Evolutionary conservation across 345 rosid species (phyloP).

Genomic region (Pistacia atlantica): DNA sequence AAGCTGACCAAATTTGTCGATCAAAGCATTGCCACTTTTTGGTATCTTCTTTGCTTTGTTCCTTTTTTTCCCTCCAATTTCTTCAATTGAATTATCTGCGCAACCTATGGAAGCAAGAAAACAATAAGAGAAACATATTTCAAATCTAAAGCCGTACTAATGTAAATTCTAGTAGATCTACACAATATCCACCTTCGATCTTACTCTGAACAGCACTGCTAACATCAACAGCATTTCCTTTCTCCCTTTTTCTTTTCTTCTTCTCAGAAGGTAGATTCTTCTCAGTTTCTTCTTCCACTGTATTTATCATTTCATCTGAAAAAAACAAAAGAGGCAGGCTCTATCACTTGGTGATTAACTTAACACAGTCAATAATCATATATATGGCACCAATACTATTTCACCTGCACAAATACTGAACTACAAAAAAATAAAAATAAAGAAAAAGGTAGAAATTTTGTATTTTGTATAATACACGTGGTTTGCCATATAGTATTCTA

Average conservation of each 20-base stretch:
- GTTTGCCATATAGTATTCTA: no score
- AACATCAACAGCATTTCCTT: constrained; percentile 9
- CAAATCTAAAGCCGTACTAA: background rate
- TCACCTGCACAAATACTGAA: background rate
- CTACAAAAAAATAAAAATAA: background rate
- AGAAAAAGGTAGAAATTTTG: no score
- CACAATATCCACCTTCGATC: constrained; percentile 17
- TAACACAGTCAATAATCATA: background rate
- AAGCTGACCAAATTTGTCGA: constrained; percentile 14
- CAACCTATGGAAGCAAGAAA: constrained; percentile 14
- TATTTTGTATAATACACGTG: no score
- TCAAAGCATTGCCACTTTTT: constrained; percentile 12
- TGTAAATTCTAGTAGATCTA: background rate
- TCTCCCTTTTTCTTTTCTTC: constrained; percentile 32
- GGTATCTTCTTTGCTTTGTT: constrained; percentile 30
- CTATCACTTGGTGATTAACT: constrained; percentile 1
- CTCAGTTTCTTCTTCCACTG: constrained; percentile 21
- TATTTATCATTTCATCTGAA: constrained; percentile 20
- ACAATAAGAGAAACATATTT: background rate
- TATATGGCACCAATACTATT: background rate
- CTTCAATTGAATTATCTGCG: constrained; percentile 11
- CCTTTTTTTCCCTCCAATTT: constrained; percentile 21
- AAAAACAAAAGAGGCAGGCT: constrained; percentile 9
- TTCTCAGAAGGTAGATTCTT: constrained; percentile 16
- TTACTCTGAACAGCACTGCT: background rate